Base-by-base conservation (phyloP, 805 yeast genomes). In the Candida endomychidarum region DNA sequence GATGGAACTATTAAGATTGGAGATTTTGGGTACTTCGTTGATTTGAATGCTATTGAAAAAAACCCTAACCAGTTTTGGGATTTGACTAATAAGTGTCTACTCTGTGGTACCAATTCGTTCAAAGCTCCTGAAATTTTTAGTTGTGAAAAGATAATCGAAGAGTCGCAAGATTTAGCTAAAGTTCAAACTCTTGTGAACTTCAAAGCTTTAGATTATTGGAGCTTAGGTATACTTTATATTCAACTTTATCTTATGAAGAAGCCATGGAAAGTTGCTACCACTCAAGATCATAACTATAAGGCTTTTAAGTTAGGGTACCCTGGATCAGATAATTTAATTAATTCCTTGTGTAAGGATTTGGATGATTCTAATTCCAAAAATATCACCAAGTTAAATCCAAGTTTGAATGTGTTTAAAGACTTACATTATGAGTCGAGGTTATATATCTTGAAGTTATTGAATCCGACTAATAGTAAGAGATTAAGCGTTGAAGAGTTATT, bases 1-100 rank as follows among this genome's bases (percentile, higher is more conserved):
- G 48, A 57, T 10, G 82, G 82, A 3, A 55, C 54, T 9, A 56
- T 77, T 26, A 68, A 71, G 37, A 60, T 75, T 31, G 58, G 68
- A 16, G 82, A 77, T 50, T 77, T 77, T 49, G 80, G 81, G 2
- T 75, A 70, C 56, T 69, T 76, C 10, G 40, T 74, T 10, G 63
- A 71, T 47, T 49, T 68, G 22, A 42, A 48, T n/a, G 51, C 46
- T 16, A 2, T 38, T 4, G 31, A 32, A 9, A 11, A 16, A 5
- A 11, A 20, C 5, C 22, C 30, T 2, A 49, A 51, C 12, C 42
- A 51, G 9, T 46, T 49, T 30, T 48, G 41, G 51, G 40, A 25
- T 11, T 8, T 15, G 8, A 45, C 47, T 15, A 45, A 44, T 19
- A 25, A 34, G 5, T 38, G 30, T 24, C 38, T 57, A 29, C 57